Evolutionary conservation across 2,329 filamentous ascomycete genomes (phyloP), one percentile per base, ranked within the genome.

Genomic region (Penicillium sp.): DNA sequence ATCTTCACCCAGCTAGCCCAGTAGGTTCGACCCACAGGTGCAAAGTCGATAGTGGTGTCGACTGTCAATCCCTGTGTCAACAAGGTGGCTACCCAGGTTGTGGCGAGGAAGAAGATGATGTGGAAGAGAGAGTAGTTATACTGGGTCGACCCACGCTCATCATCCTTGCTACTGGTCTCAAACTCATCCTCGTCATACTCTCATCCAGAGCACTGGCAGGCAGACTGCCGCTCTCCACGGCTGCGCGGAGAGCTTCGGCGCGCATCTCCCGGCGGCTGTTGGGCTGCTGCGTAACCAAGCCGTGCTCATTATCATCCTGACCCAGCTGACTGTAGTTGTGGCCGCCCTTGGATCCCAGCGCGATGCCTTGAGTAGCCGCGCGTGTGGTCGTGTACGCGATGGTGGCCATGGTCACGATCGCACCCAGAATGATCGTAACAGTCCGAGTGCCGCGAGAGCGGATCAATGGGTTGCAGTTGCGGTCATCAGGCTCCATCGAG

Each of bases 1-100:
- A 98, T 97, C 81, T 98, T 98, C 59, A 96, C 89, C 93, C 94
- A 98, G 64, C 89, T 95, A 26, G 93, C 93, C 80, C 89, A 95
- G 70, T 97, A 95, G 4, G 91, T 97, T 49, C 93, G 79, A 16
- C 93, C 93, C 3, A 98, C 91, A 0, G 91, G 88, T 1, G 89
- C 88, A 69, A 98, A 97, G 62, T 90, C 85, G 40, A 71, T 70
- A 40, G 81, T 78, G 37, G 79, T 76, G 49, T 82, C 81, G 7
- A 85, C 80, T 55, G 86, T 78, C 51, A 87, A 81, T 61, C 87
- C 86, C 74, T 90, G 86, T 1, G 85, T 88, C 47, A 98, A 77
- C 28, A 98, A 76, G 0, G 90, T 97, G 2, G 89, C 89, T 4
- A 97, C 89, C 93, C 93, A 98, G 35, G 87, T 86, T 0, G 93